Percentiles rank a stretch among this genome's conserved stretches.
These are phyloP conservation scores for Candida xyloterini DNA, from an alignment of 805 yeast species.

Conservation along the genomic window DNA sequence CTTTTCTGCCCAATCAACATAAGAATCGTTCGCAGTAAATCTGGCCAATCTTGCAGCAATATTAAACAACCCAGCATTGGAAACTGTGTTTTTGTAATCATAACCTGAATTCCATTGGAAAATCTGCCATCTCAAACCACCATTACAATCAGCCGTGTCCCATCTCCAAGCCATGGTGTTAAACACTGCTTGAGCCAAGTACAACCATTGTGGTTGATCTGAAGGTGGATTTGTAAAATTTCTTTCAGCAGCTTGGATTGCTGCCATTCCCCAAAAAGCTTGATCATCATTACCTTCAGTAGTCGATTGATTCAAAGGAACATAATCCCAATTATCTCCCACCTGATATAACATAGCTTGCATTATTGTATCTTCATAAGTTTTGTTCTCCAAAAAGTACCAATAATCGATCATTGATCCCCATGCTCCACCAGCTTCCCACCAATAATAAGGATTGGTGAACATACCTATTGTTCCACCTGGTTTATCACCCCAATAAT, in stretches of 20 bases:
- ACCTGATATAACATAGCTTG: conserved; percentile 70
- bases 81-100: conserved; percentile 85
- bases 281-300: conserved; percentile 98
- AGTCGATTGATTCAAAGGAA: conserved; percentile 83
- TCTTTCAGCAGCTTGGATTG: conserved; percentile 87
- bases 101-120: conserved; percentile 93
- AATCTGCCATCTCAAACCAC: conserved; percentile 97
- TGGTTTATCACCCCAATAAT: conserved; percentile 56
- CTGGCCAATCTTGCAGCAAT: conserved; percentile 84
- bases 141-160: conserved; percentile 72
- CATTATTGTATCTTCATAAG: conserved; percentile 57
- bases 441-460: conserved; percentile 91
- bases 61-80: conserved; percentile 89
- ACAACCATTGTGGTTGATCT: conserved; percentile 71
- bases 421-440: conserved; percentile 98
- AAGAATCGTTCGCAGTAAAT: conserved; percentile 71
- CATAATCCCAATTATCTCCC: conserved; percentile 71
- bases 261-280: conserved; percentile 94
- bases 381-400: conserved; percentile 64
- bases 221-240: conserved; percentile 71
- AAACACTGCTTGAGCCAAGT: conserved; percentile 83
- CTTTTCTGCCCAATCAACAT: conserved; percentile 68
- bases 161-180: conserved; percentile 89
- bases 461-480: conserved; percentile 91
- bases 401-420: conserved; percentile 81